Evolutionary conservation across 495 filamentous ascomycete species (phyloP).

Genomic region (Neurospora sp.): DNA sequence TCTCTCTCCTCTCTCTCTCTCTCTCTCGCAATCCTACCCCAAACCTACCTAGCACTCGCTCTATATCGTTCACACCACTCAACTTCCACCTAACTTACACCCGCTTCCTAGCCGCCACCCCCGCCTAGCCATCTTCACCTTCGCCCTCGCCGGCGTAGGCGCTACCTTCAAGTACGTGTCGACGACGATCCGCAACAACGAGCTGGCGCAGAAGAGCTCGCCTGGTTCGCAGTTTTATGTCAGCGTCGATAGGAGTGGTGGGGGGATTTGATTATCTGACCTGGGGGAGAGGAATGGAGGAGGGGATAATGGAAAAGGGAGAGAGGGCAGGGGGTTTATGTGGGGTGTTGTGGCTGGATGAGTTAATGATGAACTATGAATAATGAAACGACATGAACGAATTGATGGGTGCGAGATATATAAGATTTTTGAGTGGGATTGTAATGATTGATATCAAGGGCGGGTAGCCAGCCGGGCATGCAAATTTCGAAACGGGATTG

Average conservation of each 20-base stretch:
- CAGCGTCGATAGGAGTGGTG: conserved; percentile 39
- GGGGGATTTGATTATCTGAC: conserved; percentile 22
- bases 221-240: conserved; percentile 27
- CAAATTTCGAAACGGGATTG: neutral
- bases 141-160: conserved; percentile 18
- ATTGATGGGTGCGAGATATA: neutral
- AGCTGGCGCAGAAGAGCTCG: conserved; percentile 28
- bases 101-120: conserved; percentile 21
- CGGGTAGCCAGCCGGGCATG: neutral
- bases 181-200: conserved; percentile 27
- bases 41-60: too few relatives aligned
- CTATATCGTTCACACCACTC: neutral
- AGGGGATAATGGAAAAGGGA: neutral
- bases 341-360: neutral
- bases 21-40: too few relatives aligned
- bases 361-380: neutral
- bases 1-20: too few relatives aligned
- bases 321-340: too few relatives aligned
- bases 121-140: conserved; percentile 16
- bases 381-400: neutral
- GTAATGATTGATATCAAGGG: neutral
- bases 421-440: neutral
- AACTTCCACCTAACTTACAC: neutral
- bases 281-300: neutral
- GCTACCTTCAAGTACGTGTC: conserved; percentile 26